A percentile compares a stretch with the other conserved stretches of the same genome.
These are phyloP conservation scores for Pythium aquatile DNA, from an alignment of 352 stramenopile species.

Conservation along the genomic window DNA sequence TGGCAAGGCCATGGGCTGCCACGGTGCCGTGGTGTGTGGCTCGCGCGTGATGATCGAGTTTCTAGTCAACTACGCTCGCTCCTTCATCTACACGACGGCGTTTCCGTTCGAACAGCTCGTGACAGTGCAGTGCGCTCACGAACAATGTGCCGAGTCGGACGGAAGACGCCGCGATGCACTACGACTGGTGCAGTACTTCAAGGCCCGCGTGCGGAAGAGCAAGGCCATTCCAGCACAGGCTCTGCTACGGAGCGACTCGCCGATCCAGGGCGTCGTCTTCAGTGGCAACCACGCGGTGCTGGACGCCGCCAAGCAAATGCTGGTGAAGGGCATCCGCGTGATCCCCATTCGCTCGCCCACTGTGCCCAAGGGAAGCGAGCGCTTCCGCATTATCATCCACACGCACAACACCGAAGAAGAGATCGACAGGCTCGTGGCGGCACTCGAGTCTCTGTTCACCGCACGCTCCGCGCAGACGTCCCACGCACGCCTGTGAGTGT, in stretches of 20 bases:
- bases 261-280: constrained; percentile 95
- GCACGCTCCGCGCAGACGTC: not conserved
- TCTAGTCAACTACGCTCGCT: constrained; percentile 96
- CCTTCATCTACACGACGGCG: constrained; percentile 97
- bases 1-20: constrained; percentile 95
- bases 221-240: constrained; percentile 41
- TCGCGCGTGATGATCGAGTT: constrained; percentile 91
- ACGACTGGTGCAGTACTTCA: constrained; percentile 83
- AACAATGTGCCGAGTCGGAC: constrained; percentile 66
- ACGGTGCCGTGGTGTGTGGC: constrained; percentile 93
- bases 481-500: constrained; percentile 9
- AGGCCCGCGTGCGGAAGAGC: constrained; percentile 37
- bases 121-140: constrained; percentile 87
- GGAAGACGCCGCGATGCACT: constrained; percentile 41
- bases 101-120: constrained; percentile 91
- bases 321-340: constrained; percentile 80
- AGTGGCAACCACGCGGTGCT: constrained; percentile 89
- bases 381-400: constrained; percentile 96
- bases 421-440: constrained; percentile 67
- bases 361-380: constrained; percentile 92
- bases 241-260: constrained; percentile 68
- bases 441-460: constrained; percentile 49
- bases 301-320: constrained; percentile 67
- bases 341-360: constrained; percentile 95
- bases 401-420: constrained; percentile 90